Percentiles rank a stretch among this genome's conserved stretches.
phyloP scores from a whole-genome alignment of 768 basidiomycete species.

The Pulveroboletus sp. region DNA sequence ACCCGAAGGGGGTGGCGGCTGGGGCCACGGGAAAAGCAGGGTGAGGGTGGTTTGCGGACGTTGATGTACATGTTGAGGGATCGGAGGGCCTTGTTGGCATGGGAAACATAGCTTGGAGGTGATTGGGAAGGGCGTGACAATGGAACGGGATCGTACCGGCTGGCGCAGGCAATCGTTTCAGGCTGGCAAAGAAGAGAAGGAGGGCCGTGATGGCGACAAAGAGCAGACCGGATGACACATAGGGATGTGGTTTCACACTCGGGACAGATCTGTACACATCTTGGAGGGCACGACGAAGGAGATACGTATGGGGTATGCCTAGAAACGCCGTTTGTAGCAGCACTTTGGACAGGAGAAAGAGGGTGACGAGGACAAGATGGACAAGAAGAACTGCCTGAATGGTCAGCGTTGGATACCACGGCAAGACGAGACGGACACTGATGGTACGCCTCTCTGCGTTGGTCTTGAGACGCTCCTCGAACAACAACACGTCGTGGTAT shows the following conservation, averaged over 20 bases:
- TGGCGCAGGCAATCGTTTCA: constrained; percentile 95
- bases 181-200: constrained; percentile 91
- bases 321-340: constrained; percentile 70
- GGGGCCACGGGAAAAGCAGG: constrained; percentile 35
- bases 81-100: constrained; percentile 88
- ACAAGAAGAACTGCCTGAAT: constrained; percentile 69
- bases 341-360: constrained; percentile 73
- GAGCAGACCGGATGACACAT: constrained; percentile 74
- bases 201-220: constrained; percentile 90
- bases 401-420: constrained; percentile 16
- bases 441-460: constrained; percentile 81
- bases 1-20: constrained; percentile 14
- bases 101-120: constrained; percentile 81
- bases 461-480: constrained; percentile 95
- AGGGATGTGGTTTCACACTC: constrained; percentile 59
- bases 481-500: constrained; percentile 84
- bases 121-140: constrained; percentile 12
- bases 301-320: constrained; percentile 55
- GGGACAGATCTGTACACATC: constrained; percentile 41
- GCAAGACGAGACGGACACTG: constrained; percentile 48
- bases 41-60: constrained; percentile 75
- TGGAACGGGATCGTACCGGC: constrained; percentile 61
- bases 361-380: constrained; percentile 64
- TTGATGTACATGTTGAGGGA: constrained; percentile 98
- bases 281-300: constrained; percentile 50